Evolutionary conservation across 176 grass and related monocot species (phyloP).

Genomic region (Thinopyrum elongatum): DNA sequence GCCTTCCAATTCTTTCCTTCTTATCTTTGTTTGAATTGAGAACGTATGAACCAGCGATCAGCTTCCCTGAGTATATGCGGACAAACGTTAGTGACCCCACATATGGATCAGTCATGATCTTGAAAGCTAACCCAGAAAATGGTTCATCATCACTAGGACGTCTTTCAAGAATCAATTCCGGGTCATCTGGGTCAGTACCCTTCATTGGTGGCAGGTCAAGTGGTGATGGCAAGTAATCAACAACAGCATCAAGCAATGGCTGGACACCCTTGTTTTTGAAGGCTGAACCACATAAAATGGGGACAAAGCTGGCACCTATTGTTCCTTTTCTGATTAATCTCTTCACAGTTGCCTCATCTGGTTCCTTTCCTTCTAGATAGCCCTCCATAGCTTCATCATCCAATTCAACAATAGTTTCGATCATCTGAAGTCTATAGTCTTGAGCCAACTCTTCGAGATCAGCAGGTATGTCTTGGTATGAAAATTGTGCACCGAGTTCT

Average conservation of each 20-base stretch:
- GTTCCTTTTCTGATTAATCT: slow-evolving; percentile 86
- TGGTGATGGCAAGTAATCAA: slow-evolving; percentile 92
- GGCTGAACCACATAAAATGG: slow-evolving; percentile 93
- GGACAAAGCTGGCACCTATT: slow-evolving; percentile 73
- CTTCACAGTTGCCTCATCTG: slow-evolving; percentile 86
- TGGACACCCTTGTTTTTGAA: slow-evolving; percentile 99
- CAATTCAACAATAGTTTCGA: slow-evolving; percentile 86
- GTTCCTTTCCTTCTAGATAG: slow-evolving; percentile 88
- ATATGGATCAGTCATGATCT: slow-evolving; percentile 97
- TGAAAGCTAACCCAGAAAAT: slow-evolving; percentile 97
- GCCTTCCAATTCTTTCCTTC: slow-evolving; percentile 94
- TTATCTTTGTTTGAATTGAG: slow-evolving; percentile 96
- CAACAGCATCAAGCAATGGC: slow-evolving; percentile 92
- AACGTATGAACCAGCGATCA: slow-evolving; percentile 82
- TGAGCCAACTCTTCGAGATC: slow-evolving; percentile 75
- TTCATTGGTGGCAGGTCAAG: slow-evolving; percentile 91
- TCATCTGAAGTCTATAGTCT: slow-evolving; percentile 74
- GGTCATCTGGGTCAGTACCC: slow-evolving; percentile 76
- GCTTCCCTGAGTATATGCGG: slow-evolving; percentile 88
- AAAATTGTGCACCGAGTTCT: slow-evolving; percentile 89
- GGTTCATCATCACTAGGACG: slow-evolving; percentile 63
- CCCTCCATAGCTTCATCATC: slow-evolving; percentile 86
- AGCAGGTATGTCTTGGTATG: slow-evolving; percentile 79
- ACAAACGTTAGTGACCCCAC: slow-evolving; percentile 96
- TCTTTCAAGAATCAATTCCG: slow-evolving; percentile 73